phyloP scores from a whole-genome alignment of 2,329 filamentous ascomycete species.

The Claviceps paspali region DNA sequence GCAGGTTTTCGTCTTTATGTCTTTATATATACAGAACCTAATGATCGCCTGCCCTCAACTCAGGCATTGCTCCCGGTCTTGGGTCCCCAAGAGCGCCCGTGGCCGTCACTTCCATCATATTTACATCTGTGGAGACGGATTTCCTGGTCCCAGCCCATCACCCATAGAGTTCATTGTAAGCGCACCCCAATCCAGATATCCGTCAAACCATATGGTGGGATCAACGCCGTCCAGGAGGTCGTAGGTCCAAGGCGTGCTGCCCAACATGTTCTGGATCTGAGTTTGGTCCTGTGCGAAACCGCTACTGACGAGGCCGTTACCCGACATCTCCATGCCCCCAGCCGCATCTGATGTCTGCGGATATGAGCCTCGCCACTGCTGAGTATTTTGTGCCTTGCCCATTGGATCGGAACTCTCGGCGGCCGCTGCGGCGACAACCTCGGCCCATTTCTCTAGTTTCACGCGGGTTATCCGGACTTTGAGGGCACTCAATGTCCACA shows the following conservation, averaged over 20 bases:
- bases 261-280: slow-evolving; percentile 13
- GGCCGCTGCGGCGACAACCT: slow-evolving; percentile 25
- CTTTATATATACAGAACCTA: background rate
- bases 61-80: no score
- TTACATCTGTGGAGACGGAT: slow-evolving; percentile 3
- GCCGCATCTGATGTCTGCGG: slow-evolving; percentile 4
- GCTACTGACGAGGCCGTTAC: slow-evolving; percentile 4
- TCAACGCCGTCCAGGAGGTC: slow-evolving; percentile 19
- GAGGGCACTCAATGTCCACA: slow-evolving; percentile 32
- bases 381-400: background rate
- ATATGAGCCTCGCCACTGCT: slow-evolving; percentile 8
- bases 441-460: slow-evolving; percentile 32
- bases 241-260: slow-evolving; percentile 15
- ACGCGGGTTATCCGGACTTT: slow-evolving; percentile 30
- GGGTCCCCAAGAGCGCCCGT: no score
- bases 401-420: slow-evolving; percentile 12
- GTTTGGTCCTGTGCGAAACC: slow-evolving; percentile 12
- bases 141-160: slow-evolving; percentile 5
- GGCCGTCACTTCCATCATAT: no score
- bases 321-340: slow-evolving; percentile 1
- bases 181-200: slow-evolving; percentile 20
- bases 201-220: slow-evolving; percentile 20
- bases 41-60: no score
- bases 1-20: no score
- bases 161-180: slow-evolving; percentile 18